phyloP scores from a whole-genome alignment of 1,139 yeast species.

The Nematodospora anomalae region DNA sequence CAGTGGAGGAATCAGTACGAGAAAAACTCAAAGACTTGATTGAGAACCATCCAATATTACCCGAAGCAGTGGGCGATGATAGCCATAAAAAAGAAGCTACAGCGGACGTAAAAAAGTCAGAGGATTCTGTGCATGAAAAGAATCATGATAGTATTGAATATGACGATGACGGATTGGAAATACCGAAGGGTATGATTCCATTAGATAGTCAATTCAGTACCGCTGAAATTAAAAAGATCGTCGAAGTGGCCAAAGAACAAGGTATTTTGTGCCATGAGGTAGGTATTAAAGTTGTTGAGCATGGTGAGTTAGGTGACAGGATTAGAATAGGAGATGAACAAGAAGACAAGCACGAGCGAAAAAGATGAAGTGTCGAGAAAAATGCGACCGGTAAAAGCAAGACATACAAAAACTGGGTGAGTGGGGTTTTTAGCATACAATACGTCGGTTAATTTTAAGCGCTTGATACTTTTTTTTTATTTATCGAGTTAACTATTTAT shows the following conservation, averaged over 20 bases:
- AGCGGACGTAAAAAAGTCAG: constrained; percentile 4
- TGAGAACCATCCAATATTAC: constrained; percentile 11
- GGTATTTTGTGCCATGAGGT: constrained; percentile 31
- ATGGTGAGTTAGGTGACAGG: constrained; percentile 22
- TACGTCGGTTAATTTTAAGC: too few species aligned
- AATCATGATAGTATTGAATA: constrained; percentile 14
- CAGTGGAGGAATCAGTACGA: constrained; percentile 7
- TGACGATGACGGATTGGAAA: constrained; percentile 39
- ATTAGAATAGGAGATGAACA: constrained; percentile 10
- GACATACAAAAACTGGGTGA: too few species aligned
- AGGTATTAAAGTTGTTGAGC: constrained; percentile 26
- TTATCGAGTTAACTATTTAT: too few species aligned
- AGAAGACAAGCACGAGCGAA: not conserved
- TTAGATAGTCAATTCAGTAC: constrained; percentile 44
- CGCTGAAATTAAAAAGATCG: constrained; percentile 30
- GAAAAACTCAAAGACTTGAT: constrained; percentile 11
- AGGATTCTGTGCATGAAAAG: constrained; percentile 5
- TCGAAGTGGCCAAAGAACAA: constrained; percentile 31
- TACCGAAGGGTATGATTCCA: constrained; percentile 42
- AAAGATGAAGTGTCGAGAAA: too few species aligned
- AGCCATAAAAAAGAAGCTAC: not conserved
- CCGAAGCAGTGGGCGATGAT: not conserved
- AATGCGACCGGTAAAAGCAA: too few species aligned
- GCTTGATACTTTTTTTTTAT: too few species aligned
- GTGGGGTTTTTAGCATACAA: too few species aligned